Evolutionary conservation across 208 protist species (phyloP).

Genomic region (Porcisia hertigi): DNA sequence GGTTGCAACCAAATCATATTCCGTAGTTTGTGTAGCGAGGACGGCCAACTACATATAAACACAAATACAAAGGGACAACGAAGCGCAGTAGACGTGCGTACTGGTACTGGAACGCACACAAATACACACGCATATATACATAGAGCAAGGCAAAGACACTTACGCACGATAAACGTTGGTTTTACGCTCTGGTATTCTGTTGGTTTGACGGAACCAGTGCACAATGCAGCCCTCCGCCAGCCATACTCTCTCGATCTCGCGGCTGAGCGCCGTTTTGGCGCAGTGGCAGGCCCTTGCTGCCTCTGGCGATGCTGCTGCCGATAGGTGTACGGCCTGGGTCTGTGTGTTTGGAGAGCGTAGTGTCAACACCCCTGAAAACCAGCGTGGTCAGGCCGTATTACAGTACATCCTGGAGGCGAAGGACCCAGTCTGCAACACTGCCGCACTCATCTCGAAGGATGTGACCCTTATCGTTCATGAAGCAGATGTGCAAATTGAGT

Average conservation of each 20-base stretch:
- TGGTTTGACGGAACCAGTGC: background rate
- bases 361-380: conserved; percentile 76
- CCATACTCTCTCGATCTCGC: conserved; percentile 45
- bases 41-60: background rate
- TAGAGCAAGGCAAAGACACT: background rate
- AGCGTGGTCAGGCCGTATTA: conserved; percentile 77
- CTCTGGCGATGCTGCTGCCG: conserved; percentile 28
- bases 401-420: conserved; percentile 75
- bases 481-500: conserved; percentile 18
- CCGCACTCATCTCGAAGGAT: conserved; percentile 43
- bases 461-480: conserved; percentile 52
- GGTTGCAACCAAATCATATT: too few species aligned
- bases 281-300: conserved; percentile 37
- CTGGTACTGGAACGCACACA: too few species aligned
- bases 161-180: background rate
- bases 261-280: conserved; percentile 42
- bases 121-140: background rate
- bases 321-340: conserved; percentile 45
- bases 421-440: conserved; percentile 49
- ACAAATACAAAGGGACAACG: background rate
- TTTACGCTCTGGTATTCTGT: background rate
- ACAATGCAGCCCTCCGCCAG: conserved; percentile 11
- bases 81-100: background rate
- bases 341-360: conserved; percentile 68
- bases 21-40: background rate